Base-by-base conservation (phyloP, 2,329 filamentous ascomycete species). In the Monosporascus cannonballus region DNA sequence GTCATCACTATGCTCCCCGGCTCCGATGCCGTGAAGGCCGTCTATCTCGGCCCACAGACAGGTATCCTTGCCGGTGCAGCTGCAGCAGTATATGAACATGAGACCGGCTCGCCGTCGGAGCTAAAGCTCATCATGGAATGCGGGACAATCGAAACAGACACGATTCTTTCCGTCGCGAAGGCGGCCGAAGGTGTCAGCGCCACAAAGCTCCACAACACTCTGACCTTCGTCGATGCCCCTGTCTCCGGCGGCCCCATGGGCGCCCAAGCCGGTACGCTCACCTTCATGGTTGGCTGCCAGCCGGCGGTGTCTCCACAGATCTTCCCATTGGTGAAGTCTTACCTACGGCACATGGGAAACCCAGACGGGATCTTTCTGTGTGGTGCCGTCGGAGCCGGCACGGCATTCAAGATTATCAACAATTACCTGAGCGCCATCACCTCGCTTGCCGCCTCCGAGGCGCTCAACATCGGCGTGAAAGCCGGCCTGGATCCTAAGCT, bases 391-490 rank as follows among this genome's bases (percentile, higher is more conserved):
- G 85, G 85, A 2, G 76, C 84, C 3, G 86, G 86, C 0, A 76
- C 89, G 0, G 84, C 86, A 7, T 86, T 80, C 25, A 90, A 90
- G 67, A 74, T 89, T 15, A 84, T 85, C 51, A 90, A 90, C 69
- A 89, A 90, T 66, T 90, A 90, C 61, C 77, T 89, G 20, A 71
- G 87, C 20, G 85, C 85, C 4, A 79, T 89, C 57, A 87, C 84
- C 67, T 89, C 88, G 58, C 83, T 73, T 17, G 70, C 68, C 1
- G 67, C 67, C 0, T 65, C 66, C 2, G 69, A 72, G 58, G 68
- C 69, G 6, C 65, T 73, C 51, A 71, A 69, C 48, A 67, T 73
- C 20, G 70, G 70, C 27, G 62, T 70, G 25, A 70, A 66, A 41
- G 65, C 69, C 30, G 70, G 70, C 11, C 55, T 73, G 30, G 68